These are phyloP conservation scores for Hypoxylon sp. DNA, from an alignment of 2,329 filamentous ascomycete species.

Conservation along the genomic window DNA sequence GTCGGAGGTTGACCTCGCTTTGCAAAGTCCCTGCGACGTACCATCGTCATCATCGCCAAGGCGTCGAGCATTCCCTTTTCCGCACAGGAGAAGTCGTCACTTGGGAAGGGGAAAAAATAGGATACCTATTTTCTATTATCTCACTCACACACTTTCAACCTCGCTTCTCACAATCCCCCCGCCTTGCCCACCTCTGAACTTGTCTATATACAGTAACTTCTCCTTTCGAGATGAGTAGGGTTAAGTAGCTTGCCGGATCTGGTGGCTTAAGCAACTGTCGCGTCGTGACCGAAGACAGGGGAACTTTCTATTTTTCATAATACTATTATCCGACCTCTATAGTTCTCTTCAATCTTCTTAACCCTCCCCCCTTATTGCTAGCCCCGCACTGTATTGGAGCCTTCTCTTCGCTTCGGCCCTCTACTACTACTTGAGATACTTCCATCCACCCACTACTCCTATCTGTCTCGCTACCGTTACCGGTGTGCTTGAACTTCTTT, in stretches of 20 bases:
- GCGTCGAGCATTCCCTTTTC: slow-evolving; percentile 50
- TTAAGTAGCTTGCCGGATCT: slow-evolving; percentile 27
- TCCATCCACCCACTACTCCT: neutral
- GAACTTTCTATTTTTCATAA: slow-evolving; percentile 15
- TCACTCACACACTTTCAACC: slow-evolving; percentile 29
- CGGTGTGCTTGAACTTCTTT: slow-evolving; percentile 12
- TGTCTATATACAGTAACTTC: slow-evolving; percentile 37
- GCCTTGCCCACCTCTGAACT: slow-evolving; percentile 21
- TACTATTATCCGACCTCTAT: slow-evolving; percentile 17
- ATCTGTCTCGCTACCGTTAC: slow-evolving; percentile 1
- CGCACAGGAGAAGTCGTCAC: slow-evolving; percentile 45
- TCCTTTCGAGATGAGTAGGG: slow-evolving; percentile 21
- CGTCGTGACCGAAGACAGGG: slow-evolving; percentile 12
- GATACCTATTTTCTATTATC: slow-evolving; percentile 28
- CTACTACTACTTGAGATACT: slow-evolving; percentile 15
- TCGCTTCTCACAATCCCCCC: slow-evolving; percentile 33
- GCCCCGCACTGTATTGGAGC: slow-evolving; percentile 21
- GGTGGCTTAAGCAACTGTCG: slow-evolving; percentile 25
- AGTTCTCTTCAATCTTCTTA: slow-evolving; percentile 7
- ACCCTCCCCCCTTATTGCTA: slow-evolving; percentile 16
- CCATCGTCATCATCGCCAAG: slow-evolving; percentile 47
- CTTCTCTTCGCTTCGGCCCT: slow-evolving; percentile 21
- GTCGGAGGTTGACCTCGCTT: slow-evolving; percentile 28
- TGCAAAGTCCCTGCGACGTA: slow-evolving; percentile 43
- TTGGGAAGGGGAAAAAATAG: slow-evolving; percentile 37